These are phyloP conservation scores for Xylariaceae sp. DNA, from an alignment of 2,329 filamentous ascomycete genomes.

Conservation along the genomic window DNA sequence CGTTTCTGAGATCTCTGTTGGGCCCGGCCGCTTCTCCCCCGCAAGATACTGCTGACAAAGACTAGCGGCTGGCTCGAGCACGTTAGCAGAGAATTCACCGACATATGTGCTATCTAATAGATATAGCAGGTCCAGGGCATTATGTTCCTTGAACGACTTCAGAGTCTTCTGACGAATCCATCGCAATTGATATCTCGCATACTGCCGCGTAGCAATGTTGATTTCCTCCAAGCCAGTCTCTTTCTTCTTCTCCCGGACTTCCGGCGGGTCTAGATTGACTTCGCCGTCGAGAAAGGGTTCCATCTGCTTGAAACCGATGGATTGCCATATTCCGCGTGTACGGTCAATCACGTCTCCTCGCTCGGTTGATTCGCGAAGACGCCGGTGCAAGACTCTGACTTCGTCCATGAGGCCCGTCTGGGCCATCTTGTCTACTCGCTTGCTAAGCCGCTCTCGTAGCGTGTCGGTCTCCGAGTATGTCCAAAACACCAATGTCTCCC, in stretches of 20 bases:
- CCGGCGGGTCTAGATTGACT: constrained; percentile 26
- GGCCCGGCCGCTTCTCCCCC: constrained; percentile 47
- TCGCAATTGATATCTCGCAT: constrained; percentile 74
- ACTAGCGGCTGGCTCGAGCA: constrained; percentile 57
- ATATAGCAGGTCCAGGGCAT: constrained; percentile 57
- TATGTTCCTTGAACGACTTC: constrained; percentile 55
- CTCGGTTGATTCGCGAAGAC: constrained; percentile 32
- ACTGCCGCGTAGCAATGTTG: constrained; percentile 78
- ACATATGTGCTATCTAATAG: constrained; percentile 75
- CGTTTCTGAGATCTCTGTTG: constrained; percentile 43
- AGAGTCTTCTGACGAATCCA: constrained; percentile 86
- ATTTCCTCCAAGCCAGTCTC: constrained; percentile 63
- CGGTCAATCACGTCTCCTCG: constrained; percentile 58
- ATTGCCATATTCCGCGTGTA: constrained; percentile 86
- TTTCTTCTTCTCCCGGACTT: constrained; percentile 51
- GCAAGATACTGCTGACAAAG: constrained; percentile 60
- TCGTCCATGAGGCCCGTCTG: constrained; percentile 47
- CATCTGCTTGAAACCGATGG: constrained; percentile 94
- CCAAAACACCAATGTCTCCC: constrained; percentile 74
- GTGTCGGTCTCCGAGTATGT: constrained; percentile 67
- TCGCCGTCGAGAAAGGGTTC: constrained; percentile 59
- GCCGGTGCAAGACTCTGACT: constrained; percentile 40
- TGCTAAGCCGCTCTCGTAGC: constrained; percentile 65
- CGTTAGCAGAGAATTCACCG: constrained; percentile 53
- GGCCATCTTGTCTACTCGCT: constrained; percentile 80